Base-by-base conservation (phyloP, 2,329 filamentous ascomycete genomes). In the Diaporthe vexans region DNA sequence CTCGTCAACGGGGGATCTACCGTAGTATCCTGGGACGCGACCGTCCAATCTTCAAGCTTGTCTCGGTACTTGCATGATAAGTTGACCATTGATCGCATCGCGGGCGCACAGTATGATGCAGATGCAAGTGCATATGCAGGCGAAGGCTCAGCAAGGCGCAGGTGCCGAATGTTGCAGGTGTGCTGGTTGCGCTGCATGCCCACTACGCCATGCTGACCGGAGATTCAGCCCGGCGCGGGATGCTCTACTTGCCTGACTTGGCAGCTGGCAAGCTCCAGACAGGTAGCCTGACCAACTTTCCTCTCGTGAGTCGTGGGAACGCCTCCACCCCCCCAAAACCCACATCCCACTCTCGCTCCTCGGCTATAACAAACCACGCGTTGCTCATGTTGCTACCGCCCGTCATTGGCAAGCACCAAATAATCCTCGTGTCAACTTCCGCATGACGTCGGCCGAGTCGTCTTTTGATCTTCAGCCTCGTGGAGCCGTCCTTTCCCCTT, bases 311-410 rank as follows among this genome's bases (percentile, higher is more conserved):
- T 72, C 54, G 56, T 73, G 72, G 72, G 43, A 48, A 70, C 72
- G 54, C 71, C 26, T 51, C 48, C 59, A 68, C 52, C 33, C 40
- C 40, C 51, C 13, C 11, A 11, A 33, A 52, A 52, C 48, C 48
- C 48, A 52, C 26, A 61, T 61, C 71, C 54, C 40, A 57, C 43
- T 33, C 52, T 73, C 71, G 46, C 46, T 43, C 52, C 61, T 73
- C 71, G 71, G 71, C 51, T 69, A 69, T 69, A 69, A 69, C 46
- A 67, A 56, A 56, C 35, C 35, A 63, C 57, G 69, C 57, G 57
- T 54, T 54, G n/a, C 56, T 54, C 21, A 29, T 43, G 61, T 57
- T 67, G 51, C 43, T 48, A 35, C 37, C 67, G 46, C 40, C 37
- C 54, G 65, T 33, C 61, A 48, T 68, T 69, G 54, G 37, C 7